phyloP scores from a whole-genome alignment of 2,329 filamentous ascomycete genomes.

The Mycosphaerella sp. region DNA sequence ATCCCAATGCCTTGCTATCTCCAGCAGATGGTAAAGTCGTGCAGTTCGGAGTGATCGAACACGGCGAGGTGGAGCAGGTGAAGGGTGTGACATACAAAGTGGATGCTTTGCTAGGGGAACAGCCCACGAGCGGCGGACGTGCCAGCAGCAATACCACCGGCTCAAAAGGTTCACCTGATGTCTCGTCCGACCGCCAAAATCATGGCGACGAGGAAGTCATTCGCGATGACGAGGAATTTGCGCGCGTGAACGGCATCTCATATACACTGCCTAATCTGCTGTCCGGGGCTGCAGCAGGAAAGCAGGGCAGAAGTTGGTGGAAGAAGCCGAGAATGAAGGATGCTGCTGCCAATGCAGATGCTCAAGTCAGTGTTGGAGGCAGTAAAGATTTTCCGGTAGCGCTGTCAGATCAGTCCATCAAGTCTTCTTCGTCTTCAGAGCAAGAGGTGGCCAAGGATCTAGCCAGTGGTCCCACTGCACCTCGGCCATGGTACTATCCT shows the following conservation, averaged over 20 bases:
- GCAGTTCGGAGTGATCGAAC: constrained; percentile 85
- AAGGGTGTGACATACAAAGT: constrained; percentile 98
- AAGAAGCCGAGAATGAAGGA: constrained; percentile 29
- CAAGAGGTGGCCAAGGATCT: constrained; percentile 79
- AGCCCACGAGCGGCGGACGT: constrained; percentile 44
- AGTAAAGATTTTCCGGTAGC: constrained; percentile 34
- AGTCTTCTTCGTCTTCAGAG: constrained; percentile 63
- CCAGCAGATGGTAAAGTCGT: constrained; percentile 87
- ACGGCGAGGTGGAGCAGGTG: constrained; percentile 94
- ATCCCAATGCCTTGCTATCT: constrained; percentile 72
- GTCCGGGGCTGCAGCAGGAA: constrained; percentile 51
- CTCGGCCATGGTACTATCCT: constrained; percentile 49
- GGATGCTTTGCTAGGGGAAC: constrained; percentile 73
- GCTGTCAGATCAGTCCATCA: constrained; percentile 61
- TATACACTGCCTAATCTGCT: constrained; percentile 87
- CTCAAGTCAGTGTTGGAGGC: constrained; percentile 16
- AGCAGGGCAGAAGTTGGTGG: constrained; percentile 21
- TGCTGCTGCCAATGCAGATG: constrained; percentile 15
- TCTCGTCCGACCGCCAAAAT: constrained; percentile 29
- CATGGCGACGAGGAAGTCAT: constrained; percentile 54
- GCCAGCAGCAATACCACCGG: constrained; percentile 32
- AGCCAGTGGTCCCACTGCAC: constrained; percentile 54
- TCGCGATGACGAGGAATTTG: constrained; percentile 83
- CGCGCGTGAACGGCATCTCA: constrained; percentile 85
- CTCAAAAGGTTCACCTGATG: constrained; percentile 35